Conservation (phyloP, 2,329 filamentous ascomycete genomes). For the Aspergillus udagawae region DNA sequence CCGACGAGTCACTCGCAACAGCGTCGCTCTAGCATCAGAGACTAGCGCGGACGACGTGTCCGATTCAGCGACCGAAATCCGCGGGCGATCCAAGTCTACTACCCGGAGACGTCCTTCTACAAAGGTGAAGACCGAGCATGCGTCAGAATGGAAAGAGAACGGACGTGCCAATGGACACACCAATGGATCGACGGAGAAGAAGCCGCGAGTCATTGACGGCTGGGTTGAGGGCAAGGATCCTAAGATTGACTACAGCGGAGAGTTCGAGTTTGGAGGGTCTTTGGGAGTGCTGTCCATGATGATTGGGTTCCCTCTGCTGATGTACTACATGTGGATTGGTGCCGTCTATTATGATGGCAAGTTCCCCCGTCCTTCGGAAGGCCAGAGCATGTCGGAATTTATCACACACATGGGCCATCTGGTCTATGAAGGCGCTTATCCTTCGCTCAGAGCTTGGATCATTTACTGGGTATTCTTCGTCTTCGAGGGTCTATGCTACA, state of each 20-base stretch:
- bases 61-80: conserved; percentile 20
- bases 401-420: conserved; percentile 65
- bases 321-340: conserved; percentile 99
- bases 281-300: conserved; percentile 79
- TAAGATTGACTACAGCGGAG: conserved; percentile 46
- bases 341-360: conserved; percentile 87
- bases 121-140: conserved; percentile 26
- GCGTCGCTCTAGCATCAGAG: conserved; percentile 31
- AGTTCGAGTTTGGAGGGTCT: conserved; percentile 82
- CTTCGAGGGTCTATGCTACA: conserved; percentile 78
- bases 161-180: conserved; percentile 17
- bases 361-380: conserved; percentile 63
- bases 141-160: conserved; percentile 23
- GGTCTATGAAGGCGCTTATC: conserved; percentile 80
- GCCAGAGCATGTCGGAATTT: conserved; percentile 69
- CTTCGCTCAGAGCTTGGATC: conserved; percentile 74
- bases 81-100: conserved; percentile 19
- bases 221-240: conserved; percentile 41
- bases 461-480: conserved; percentile 96
- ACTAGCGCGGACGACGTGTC: conserved; percentile 27
- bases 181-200: conserved; percentile 18
- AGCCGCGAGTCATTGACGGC: conserved; percentile 36
- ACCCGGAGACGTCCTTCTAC: conserved; percentile 28
- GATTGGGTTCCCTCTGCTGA: conserved; percentile 85
- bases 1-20: conserved; percentile 42